Conservation (phyloP, 305 asterid species). For the Fraxinus floribunda region DNA sequence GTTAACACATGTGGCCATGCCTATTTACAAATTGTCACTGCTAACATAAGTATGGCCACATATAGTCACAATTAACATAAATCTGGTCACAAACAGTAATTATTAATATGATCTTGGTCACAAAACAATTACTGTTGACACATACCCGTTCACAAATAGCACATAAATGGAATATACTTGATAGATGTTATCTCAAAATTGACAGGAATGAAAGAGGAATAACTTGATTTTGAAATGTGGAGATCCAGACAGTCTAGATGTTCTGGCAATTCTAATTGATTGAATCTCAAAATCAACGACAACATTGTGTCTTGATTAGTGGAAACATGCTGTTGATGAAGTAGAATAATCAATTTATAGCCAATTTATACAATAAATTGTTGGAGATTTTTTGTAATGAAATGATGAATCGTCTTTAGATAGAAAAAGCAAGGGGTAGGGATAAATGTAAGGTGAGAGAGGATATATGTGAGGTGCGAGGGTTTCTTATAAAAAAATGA, state of each 20-base stretch:
- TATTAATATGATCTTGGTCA: not conserved
- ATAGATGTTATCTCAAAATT: not conserved
- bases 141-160: not conserved
- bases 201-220: not conserved
- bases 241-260: not conserved
- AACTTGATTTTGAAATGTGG: not conserved
- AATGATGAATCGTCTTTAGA: not conserved
- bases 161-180: not conserved
- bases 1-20: not conserved
- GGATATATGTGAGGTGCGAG: too few relatives aligned
- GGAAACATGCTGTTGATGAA: not conserved
- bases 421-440: not conserved
- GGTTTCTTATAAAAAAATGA: too few relatives aligned
- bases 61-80: too few relatives aligned
- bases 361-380: not conserved
- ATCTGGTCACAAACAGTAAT: not conserved
- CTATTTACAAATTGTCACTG: not conserved
- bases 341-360: not conserved
- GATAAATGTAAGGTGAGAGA: not conserved
- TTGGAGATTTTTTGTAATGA: not conserved
- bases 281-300: not conserved
- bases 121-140: not conserved
- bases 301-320: not conserved
- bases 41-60: not conserved
- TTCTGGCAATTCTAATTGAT: not conserved